Percentiles rank a stretch among this genome's conserved stretches.
Conservation (phyloP, 768 basidiomycete species). For the Tremella yokohamensis region DNA sequence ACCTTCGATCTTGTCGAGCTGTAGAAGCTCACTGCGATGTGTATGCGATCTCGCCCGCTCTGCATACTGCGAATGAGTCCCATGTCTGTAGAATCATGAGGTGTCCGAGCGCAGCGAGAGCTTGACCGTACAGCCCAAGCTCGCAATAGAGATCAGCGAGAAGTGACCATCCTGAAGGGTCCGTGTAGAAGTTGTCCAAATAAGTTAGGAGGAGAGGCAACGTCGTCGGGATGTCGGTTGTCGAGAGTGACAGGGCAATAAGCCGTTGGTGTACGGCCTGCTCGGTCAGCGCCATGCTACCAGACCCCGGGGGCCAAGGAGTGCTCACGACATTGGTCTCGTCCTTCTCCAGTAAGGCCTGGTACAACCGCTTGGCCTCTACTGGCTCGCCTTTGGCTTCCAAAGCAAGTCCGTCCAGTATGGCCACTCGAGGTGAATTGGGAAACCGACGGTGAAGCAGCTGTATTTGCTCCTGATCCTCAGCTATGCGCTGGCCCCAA, state of each 20-base stretch:
- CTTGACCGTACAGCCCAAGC: conserved; percentile 36
- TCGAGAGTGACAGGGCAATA: conserved; percentile 37
- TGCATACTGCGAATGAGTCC: conserved; percentile 30
- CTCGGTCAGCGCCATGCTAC: background rate
- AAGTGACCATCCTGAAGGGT: conserved; percentile 48
- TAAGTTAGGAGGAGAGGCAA: conserved; percentile 45
- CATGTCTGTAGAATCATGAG: conserved; percentile 38
- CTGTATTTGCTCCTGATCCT: conserved; percentile 40
- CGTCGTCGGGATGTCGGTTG: conserved; percentile 12
- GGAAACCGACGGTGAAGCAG: conserved; percentile 38
- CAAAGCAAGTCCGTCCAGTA: conserved; percentile 43
- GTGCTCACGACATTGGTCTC: conserved; percentile 47
- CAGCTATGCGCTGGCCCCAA: background rate
- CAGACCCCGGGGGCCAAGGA: no score
- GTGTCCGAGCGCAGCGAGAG: conserved; percentile 38
- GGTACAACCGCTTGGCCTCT: conserved; percentile 39
- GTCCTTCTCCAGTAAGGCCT: conserved; percentile 34
- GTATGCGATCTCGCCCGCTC: conserved; percentile 42
- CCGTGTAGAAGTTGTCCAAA: conserved; percentile 51
- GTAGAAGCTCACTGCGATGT: conserved; percentile 37
- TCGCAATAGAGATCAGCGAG: conserved; percentile 49
- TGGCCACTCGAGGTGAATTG: conserved; percentile 43
- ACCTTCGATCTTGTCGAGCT: background rate
- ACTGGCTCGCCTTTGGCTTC: conserved; percentile 39
- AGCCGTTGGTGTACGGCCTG: conserved; percentile 50